Base-by-base conservation (phyloP, 176 grass and related monocot genomes). In the Neostapfia colusana region DNA sequence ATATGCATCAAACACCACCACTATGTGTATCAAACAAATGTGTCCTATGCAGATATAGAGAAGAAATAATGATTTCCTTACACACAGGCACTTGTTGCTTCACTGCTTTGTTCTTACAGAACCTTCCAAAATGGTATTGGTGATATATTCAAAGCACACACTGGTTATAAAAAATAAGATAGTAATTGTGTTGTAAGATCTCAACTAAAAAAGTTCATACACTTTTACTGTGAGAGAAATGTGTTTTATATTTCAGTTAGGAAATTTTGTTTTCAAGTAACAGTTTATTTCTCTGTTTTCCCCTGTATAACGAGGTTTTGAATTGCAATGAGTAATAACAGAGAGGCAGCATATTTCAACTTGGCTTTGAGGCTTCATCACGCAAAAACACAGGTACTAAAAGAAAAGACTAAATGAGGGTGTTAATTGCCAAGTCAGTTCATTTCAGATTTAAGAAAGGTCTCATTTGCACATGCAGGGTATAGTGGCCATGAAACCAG, bases 201-300 rank as follows among this genome's bases (percentile, higher is more conserved):
- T 65, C 31, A 53, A 26, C 63, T 78, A 55, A 25, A 31, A 31
- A 31, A 3, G 31, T 31, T 67, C 4, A 6, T 78, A 67, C 1
- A 41, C 13, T 41, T 67, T 27, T 9, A 18, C 24, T 21, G 25
- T 39, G 23, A 54, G 0, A 25, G 44, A 20, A 9, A 24, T 25
- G 4, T 45, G 23, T 27, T 76, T 70, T 37, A 78, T 62, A 17
- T 81, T 69, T 69, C 43, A 62, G 13, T 20, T 48, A 48, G 10
- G 21, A 64, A 61, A 16, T 37, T 54, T 10, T n/a, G n/a, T 7
- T 53, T 23, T 70, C 9, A 70, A 81, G 28, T 48, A 71, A 48
- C 4, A 46, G 46, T 39, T 51, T 21, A 12, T 72, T 10, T 63
- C 41, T 49, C 11, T 25, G 16, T 51, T 55, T 56, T 21, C 28